phyloP scores from a whole-genome alignment of 345 rosid genomes.

The Eutrema yunnanense region DNA sequence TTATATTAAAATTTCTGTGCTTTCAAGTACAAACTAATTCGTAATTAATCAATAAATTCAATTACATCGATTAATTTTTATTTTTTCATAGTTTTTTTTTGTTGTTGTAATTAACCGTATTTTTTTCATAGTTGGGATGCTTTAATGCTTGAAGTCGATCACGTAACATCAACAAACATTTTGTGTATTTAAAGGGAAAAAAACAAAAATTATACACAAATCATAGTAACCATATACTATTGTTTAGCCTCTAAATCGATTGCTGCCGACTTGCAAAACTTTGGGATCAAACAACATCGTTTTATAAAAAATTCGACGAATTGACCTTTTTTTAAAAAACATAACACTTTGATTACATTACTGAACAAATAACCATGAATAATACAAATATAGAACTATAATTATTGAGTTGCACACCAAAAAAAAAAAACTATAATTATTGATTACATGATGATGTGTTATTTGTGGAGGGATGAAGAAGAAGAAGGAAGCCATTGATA shows the following conservation, averaged over 20 bases:
- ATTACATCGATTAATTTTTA: too few species aligned
- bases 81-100: too few species aligned
- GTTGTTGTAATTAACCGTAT: too few species aligned
- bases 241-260: neutral
- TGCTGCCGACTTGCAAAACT: neutral
- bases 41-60: too few species aligned
- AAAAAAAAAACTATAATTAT: neutral
- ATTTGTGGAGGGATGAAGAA: constrained; percentile 14
- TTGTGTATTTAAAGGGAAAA: neutral
- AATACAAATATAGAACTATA: neutral
- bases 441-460: constrained; percentile 12
- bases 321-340: neutral
- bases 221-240: neutral
- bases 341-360: too few species aligned
- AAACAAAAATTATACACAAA: neutral
- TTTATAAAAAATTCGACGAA: neutral
- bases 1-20: too few species aligned
- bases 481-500: constrained; percentile 46
- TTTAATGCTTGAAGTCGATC: neutral
- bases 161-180: neutral
- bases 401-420: neutral
- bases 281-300: constrained; percentile 3
- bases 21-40: too few species aligned
- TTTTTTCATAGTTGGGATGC: neutral
- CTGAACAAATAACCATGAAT: neutral